Evolutionary conservation across 768 basidiomycete species (phyloP).

Genomic region (Xerocomus brunneocitrinus): DNA sequence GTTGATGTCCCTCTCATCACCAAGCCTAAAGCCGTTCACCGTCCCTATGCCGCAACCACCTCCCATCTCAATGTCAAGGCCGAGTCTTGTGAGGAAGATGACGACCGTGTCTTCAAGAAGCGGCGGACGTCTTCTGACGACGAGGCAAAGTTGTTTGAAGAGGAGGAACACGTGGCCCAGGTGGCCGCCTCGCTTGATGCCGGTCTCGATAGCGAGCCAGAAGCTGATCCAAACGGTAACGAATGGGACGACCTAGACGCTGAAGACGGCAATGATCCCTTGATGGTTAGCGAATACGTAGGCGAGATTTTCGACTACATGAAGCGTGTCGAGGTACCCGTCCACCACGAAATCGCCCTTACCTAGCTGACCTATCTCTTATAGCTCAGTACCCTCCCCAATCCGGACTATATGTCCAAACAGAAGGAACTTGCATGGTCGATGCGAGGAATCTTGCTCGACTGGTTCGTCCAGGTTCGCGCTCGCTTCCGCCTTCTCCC

Average conservation of each 20-base stretch:
- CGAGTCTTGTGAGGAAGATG: constrained; percentile 49
- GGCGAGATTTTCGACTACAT: constrained; percentile 44
- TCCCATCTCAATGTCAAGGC: constrained; percentile 30
- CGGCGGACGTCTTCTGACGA: constrained; percentile 60
- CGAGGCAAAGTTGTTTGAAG: too few species aligned
- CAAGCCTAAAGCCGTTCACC: constrained; percentile 9
- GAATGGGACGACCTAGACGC: constrained; percentile 91
- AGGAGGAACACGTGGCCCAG: too few species aligned
- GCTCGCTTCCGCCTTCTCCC: too few species aligned
- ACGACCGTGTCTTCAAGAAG: constrained; percentile 63
- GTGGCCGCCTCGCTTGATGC: background rate
- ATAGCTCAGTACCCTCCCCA: constrained; percentile 41
- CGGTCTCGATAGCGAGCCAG: constrained; percentile 43
- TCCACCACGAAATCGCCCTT: background rate
- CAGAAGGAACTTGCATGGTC: too few species aligned
- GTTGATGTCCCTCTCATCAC: background rate
- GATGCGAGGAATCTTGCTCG: too few species aligned
- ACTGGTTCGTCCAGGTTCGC: too few species aligned
- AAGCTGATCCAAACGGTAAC: constrained; percentile 60
- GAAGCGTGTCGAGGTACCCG: constrained; percentile 63
- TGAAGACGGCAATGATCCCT: constrained; percentile 88
- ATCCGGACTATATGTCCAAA: too few species aligned
- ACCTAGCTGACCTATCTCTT: background rate
- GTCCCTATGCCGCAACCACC: constrained; percentile 31
- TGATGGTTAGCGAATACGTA: constrained; percentile 98